Evolutionary conservation across 1,284 basidiomycete genomes (phyloP).

Genomic region (Ustilago trichophora): DNA sequence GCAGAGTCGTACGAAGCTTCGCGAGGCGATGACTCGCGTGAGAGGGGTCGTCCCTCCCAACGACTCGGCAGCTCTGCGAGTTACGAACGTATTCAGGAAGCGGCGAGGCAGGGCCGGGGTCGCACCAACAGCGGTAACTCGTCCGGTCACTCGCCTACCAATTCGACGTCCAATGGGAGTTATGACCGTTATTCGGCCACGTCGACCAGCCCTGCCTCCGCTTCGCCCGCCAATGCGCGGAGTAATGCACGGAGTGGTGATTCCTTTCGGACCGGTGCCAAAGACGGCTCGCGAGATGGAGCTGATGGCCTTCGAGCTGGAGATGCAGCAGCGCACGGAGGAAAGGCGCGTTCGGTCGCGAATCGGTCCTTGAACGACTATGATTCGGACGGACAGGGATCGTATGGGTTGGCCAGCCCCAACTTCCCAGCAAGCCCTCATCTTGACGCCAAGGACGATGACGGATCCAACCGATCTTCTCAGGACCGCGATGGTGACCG

Average conservation of each 20-base stretch:
- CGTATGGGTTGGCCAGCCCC: conserved; percentile 41
- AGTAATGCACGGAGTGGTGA: conserved; percentile 37
- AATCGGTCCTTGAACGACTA: conserved; percentile 43
- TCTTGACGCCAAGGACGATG: conserved; percentile 33
- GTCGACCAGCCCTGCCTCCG: conserved; percentile 29
- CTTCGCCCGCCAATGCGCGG: conserved; percentile 29
- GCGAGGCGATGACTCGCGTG: conserved; percentile 34
- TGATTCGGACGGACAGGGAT: conserved; percentile 44
- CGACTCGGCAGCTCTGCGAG: conserved; percentile 53
- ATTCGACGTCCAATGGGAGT: conserved; percentile 34
- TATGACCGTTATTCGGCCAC: conserved; percentile 25
- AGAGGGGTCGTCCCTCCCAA: conserved; percentile 53
- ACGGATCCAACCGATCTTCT: conserved; percentile 24
- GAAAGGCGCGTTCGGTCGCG: conserved; percentile 47
- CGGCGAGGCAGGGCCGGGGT: conserved; percentile 30
- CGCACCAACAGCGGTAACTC: conserved; percentile 42
- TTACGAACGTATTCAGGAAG: conserved; percentile 60
- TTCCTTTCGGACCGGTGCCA: conserved; percentile 44
- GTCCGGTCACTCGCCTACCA: conserved; percentile 40
- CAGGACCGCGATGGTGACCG: conserved; percentile 46
- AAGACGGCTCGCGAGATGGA: conserved; percentile 42
- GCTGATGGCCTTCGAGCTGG: conserved; percentile 41
- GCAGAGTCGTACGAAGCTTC: conserved; percentile 31
- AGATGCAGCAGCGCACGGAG: conserved; percentile 44
- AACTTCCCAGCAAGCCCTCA: conserved; percentile 47